Percentiles rank a stretch among this genome's conserved stretches.
Conservation (phyloP, 768 basidiomycete genomes). For the Pleurotus tuoliensis region DNA sequence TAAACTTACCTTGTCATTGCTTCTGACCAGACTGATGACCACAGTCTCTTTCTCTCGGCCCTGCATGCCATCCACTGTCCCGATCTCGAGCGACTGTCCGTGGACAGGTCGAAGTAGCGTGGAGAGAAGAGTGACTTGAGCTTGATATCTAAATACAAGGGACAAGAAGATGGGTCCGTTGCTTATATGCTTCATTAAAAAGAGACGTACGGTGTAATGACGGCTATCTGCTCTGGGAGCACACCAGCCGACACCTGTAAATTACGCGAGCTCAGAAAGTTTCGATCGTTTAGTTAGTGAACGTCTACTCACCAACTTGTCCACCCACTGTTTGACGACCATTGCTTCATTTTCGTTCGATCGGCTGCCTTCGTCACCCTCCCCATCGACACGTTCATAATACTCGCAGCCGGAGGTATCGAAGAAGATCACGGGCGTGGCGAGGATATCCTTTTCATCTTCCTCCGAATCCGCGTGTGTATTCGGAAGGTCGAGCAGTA, state of each 20-base stretch:
- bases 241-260: conserved; percentile 15
- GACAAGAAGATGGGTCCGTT: neutral
- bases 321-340: conserved; percentile 80
- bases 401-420: conserved; percentile 95
- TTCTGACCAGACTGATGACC: conserved; percentile 88
- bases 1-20: conserved; percentile 69
- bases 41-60: conserved; percentile 95
- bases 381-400: conserved; percentile 77
- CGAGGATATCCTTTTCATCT: conserved; percentile 67
- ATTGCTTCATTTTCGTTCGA: conserved; percentile 94
- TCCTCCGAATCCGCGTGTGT: conserved; percentile 51
- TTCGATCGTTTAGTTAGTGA: too few species aligned
- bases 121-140: conserved; percentile 84
- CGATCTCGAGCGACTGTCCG: conserved; percentile 76
- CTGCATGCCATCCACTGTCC: conserved; percentile 96
- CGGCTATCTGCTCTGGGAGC: conserved; percentile 59
- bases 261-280: too few species aligned
- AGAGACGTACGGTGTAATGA: conserved; percentile 66
- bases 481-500: conserved; percentile 68
- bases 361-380: conserved; percentile 84
- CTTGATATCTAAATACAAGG: conserved; percentile 66
- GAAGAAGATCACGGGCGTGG: conserved; percentile 83
- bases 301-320: conserved; percentile 54
- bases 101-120: conserved; percentile 70
- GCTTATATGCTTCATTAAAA: neutral